A percentile compares a stretch with the other conserved stretches of the same genome.
Evolutionary conservation across 441 rosid genomes (phyloP).

Genomic region (Melastoma candidum): DNA sequence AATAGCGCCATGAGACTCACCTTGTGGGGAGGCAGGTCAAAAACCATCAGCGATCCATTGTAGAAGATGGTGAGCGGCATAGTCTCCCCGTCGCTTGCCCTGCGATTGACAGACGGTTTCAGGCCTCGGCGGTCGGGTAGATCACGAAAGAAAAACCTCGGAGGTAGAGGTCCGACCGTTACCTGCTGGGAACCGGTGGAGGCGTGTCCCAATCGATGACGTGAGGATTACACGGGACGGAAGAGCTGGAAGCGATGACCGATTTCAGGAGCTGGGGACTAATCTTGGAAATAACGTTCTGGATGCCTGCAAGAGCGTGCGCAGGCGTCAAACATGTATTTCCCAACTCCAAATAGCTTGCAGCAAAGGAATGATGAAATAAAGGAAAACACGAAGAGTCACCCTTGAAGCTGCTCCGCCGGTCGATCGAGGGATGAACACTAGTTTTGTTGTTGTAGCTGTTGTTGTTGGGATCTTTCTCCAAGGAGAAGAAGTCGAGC

Average conservation of each 20-base stretch:
- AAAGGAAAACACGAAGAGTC: not conserved
- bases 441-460: too few relatives aligned
- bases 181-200: constrained; percentile 37
- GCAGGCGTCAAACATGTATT: too few relatives aligned
- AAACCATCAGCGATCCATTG: constrained; percentile 64
- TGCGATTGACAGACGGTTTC: not conserved
- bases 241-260: constrained; percentile 41
- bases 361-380: too few relatives aligned
- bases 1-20: constrained; percentile 14
- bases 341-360: too few relatives aligned
- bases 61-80: constrained; percentile 83
- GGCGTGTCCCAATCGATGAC: constrained; percentile 17
- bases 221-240: constrained; percentile 45
- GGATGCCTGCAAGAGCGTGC: constrained; percentile 35
- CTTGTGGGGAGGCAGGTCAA: constrained; percentile 48
- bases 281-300: constrained; percentile 75
- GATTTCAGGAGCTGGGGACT: constrained; percentile 65
- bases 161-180: too few relatives aligned
- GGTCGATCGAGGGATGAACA: constrained; percentile 31
- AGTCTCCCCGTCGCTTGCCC: not conserved
- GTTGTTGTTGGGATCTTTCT: constrained; percentile 20
- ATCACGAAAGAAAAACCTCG: too few relatives aligned
- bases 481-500: constrained; percentile 68
- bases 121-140: too few relatives aligned
- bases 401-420: constrained; percentile 79